Conservation (phyloP, 192 early-diverging fungal species). For the Kappamyces sp. region DNA sequence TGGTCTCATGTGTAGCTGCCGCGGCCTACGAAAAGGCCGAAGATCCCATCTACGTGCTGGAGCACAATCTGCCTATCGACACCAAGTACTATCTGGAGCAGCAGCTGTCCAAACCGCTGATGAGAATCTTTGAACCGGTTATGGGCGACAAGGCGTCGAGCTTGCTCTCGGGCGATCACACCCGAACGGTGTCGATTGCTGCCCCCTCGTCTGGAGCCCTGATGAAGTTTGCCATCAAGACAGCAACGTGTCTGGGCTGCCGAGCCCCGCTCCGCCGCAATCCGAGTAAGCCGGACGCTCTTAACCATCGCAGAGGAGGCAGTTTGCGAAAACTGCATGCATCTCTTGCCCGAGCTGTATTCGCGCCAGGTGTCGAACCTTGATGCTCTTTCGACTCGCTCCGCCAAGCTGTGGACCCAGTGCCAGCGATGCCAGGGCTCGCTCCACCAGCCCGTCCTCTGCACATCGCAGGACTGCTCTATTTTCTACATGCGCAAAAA, state of each 20-base stretch:
- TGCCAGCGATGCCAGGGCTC: conserved; percentile 93
- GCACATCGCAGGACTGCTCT: conserved; percentile 91
- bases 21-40: conserved; percentile 96
- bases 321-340: conserved; percentile 74
- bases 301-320: conserved; percentile 46
- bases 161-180: conserved; percentile 46
- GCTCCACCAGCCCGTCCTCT: conserved; percentile 91
- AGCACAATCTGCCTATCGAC: conserved; percentile 97
- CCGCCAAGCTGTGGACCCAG: conserved; percentile 91
- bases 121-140: conserved; percentile 94
- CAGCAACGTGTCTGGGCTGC: conserved; percentile 88
- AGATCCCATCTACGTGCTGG: conserved; percentile 96
- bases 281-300: conserved; percentile 29
- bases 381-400: conserved; percentile 68
- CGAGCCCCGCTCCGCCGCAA: conserved; percentile 67
- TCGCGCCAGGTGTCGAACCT: conserved; percentile 62
- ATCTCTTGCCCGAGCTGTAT: conserved; percentile 70
- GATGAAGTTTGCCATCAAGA: conserved; percentile 91
- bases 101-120: conserved; percentile 87
- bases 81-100: conserved; percentile 95
- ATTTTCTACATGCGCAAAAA: conserved; percentile 99
- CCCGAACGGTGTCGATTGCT: conserved; percentile 68
- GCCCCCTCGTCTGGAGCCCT: conserved; percentile 85
- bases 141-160: conserved; percentile 77
- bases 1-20: conserved; percentile 36